Base-by-base conservation (phyloP, 208 protist species). In the Novymonas esmeraldas region DNA sequence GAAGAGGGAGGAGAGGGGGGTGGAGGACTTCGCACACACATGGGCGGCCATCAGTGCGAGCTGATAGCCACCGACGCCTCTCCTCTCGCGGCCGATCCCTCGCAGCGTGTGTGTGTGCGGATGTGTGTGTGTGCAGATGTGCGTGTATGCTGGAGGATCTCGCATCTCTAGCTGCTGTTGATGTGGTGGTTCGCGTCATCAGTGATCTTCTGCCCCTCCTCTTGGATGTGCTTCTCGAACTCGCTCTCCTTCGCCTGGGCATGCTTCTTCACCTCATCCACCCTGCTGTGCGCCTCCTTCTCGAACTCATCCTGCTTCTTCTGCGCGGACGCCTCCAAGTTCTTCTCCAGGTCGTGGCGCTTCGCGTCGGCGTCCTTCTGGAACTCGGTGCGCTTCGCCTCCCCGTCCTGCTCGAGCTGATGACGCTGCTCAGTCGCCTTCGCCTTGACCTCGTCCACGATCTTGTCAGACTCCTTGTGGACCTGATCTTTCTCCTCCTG, bases 401-500 rank as follows among this genome's bases (percentile, higher is more conserved):
- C 31, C 2, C 6, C 31, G 29, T 28, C n/a, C 26, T 55, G 28
- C 10, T 41, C 29, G 0, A 7, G 18, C 31, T 42, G 26, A 11
- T 41, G 31, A 6, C 3, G 1, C 51, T 39, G 2, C 29, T 22
- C 22, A 18, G 0, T 11, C 1, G 31, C 51, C 29, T 22, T 18
- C 22, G 22, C 29, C 2, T 39, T 39, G 51, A n/a, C 18, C 14
- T 38, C 18, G 5, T 41, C 7, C 16, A 26, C 4, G 9, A 48
- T 20, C 31, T 70, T 7, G 6, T 67, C 42, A 31, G 28, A 6
- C 31, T 57, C 56, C 14, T 34, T 41, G 16, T 73, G 44, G 20
- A 38, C 6, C 4, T 73, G 45, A 26, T 64, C 13, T 42, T 66
- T 26, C 1, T n/a, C 50, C 28, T 56, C 16, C 6, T 73, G 46